phyloP scores from a whole-genome alignment of 1,284 basidiomycete species.

The Sporisorium reilianum region DNA sequence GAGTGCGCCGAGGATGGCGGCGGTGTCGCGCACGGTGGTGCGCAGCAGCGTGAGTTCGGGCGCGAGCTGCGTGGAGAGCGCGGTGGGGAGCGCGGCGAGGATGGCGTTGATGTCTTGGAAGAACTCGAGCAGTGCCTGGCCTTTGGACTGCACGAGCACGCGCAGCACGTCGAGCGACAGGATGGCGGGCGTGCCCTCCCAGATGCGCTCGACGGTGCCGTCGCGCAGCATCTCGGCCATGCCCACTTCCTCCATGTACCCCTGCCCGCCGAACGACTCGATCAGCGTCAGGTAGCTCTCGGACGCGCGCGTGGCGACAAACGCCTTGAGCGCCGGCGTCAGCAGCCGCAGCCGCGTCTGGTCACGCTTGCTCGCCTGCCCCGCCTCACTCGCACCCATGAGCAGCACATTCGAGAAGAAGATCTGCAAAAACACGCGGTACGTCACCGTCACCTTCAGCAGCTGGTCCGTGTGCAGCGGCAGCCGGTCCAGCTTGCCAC shows the following conservation, averaged over 20 bases:
- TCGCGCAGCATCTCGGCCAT: constrained; percentile 74
- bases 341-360: constrained; percentile 81
- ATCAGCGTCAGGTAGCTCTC: constrained; percentile 80
- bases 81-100: constrained; percentile 20
- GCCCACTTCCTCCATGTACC: constrained; percentile 82
- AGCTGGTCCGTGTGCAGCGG: constrained; percentile 66
- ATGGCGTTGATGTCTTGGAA: constrained; percentile 63
- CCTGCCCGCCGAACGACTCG: constrained; percentile 80
- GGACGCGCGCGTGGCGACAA: constrained; percentile 77
- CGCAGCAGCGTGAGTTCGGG: constrained; percentile 25
- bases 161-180: constrained; percentile 78
- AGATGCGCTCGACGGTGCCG: constrained; percentile 81
- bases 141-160: constrained; percentile 71
- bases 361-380: constrained; percentile 96
- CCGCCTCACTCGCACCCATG: constrained; percentile 85
- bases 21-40: constrained; percentile 11
- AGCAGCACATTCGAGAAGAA: constrained; percentile 96
- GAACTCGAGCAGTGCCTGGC: constrained; percentile 70
- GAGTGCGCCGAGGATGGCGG: constrained; percentile 7
- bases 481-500: constrained; percentile 74
- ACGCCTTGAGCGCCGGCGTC: constrained; percentile 80
- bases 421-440: constrained; percentile 76
- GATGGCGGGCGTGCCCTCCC: constrained; percentile 77
- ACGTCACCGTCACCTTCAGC: constrained; percentile 74
- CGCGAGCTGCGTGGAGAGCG: background rate